Percentiles rank a stretch among this genome's conserved stretches.
Evolutionary conservation across 2,329 filamentous ascomycete species (phyloP).

Genomic region (Exophiala bonariae): DNA sequence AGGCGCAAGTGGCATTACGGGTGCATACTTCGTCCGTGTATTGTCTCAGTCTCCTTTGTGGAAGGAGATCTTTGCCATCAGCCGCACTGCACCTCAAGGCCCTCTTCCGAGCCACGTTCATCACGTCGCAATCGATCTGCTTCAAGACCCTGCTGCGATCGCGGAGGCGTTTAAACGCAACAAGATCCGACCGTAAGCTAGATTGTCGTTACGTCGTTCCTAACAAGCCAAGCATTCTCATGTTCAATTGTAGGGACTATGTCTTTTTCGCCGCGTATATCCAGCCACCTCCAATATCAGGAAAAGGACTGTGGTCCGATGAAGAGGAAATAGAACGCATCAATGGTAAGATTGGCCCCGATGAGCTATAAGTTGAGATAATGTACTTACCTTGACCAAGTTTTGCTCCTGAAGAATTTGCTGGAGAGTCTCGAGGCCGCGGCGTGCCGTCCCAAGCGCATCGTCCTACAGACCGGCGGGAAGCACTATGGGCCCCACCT

Average conservation of each 20-base stretch:
- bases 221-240: not conserved
- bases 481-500: conserved; percentile 54
- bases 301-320: conserved; percentile 47
- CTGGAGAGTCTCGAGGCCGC: conserved; percentile 42
- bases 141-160: conserved; percentile 29
- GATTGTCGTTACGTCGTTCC: not conserved
- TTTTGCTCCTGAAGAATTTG: conserved; percentile 48
- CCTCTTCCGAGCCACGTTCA: conserved; percentile 40
- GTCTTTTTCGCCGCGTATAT: conserved; percentile 57
- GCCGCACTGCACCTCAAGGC: conserved; percentile 43
- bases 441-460: conserved; percentile 43
- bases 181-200: too few species aligned
- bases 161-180: conserved; percentile 26
- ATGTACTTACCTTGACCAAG: not conserved
- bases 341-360: conserved; percentile 34
- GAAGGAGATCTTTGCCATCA: conserved; percentile 52
- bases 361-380: not conserved
- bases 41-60: conserved; percentile 44
- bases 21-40: conserved; percentile 51
- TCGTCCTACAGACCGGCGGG: conserved; percentile 52
- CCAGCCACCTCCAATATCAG: conserved; percentile 47
- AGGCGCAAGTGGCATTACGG: conserved; percentile 55
- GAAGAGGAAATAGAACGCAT: conserved; percentile 49
- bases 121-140: conserved; percentile 40
- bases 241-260: conserved; percentile 35